phyloP scores from a whole-genome alignment of 345 rosid genomes.

The Brassica incana region DNA sequence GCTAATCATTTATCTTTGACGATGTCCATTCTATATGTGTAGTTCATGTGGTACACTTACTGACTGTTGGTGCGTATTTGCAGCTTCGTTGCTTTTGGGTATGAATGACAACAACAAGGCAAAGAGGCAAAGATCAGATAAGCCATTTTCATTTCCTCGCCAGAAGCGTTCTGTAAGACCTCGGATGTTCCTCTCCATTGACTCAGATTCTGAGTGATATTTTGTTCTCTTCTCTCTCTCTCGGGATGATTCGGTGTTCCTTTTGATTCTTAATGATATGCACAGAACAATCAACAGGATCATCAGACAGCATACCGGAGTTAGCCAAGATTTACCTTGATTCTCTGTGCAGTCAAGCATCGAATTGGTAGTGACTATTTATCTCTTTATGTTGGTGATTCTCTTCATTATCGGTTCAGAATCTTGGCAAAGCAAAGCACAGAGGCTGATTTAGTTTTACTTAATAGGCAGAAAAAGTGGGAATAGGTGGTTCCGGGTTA shows the following conservation, averaged over 20 bases:
- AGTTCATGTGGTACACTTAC: constrained; percentile 4
- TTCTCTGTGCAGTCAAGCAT: constrained; percentile 28
- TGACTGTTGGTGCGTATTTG: constrained; percentile 38
- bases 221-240: constrained; percentile 26
- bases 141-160: constrained; percentile 74
- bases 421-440: constrained; percentile 37
- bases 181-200: constrained; percentile 72
- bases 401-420: constrained; percentile 24
- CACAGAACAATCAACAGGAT: constrained; percentile 37
- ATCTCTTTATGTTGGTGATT: constrained; percentile 5
- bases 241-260: constrained; percentile 44
- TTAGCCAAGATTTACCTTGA: constrained; percentile 22
- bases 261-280: constrained; percentile 36
- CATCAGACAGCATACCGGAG: constrained; percentile 25
- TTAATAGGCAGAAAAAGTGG: constrained; percentile 22
- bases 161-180: constrained; percentile 89
- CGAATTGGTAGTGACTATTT: constrained; percentile 21
- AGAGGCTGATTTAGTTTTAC: constrained; percentile 29
- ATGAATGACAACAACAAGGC: constrained; percentile 69
- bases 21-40: not conserved
- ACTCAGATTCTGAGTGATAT: constrained; percentile 68
- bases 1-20: not conserved
- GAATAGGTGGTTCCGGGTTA: constrained; percentile 28
- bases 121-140: constrained; percentile 68
- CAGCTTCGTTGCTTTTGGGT: constrained; percentile 82